phyloP scores from a whole-genome alignment of 1,139 yeast species.

The Cylindricascospora bacillispora region DNA sequence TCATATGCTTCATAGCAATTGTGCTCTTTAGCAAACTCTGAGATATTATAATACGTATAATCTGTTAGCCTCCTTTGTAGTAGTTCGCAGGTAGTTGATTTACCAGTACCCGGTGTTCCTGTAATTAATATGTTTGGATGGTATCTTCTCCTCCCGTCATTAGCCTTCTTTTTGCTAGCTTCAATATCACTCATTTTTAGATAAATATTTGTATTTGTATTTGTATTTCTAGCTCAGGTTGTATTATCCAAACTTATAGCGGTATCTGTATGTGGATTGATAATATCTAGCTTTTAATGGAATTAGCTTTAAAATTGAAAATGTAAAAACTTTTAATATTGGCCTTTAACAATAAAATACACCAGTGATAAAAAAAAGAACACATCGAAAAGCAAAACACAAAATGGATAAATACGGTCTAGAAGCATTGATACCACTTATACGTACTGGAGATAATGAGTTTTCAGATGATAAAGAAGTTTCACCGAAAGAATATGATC shows the following conservation, averaged over 20 bases:
- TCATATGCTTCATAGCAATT: conserved; percentile 77
- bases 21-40: conserved; percentile 70
- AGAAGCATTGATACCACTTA: conserved; percentile 54
- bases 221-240: background rate
- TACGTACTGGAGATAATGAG: too few relatives aligned
- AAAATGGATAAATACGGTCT: conserved; percentile 65
- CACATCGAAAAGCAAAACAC: too few relatives aligned
- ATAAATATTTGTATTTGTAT: background rate
- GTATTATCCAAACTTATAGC: background rate
- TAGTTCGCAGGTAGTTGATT: conserved; percentile 68
- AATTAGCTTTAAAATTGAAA: too few relatives aligned
- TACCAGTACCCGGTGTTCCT: conserved; percentile 98
- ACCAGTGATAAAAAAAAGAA: too few relatives aligned
- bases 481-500: conserved; percentile 15
- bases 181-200: background rate
- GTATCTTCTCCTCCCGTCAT: conserved; percentile 16
- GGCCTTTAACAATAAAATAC: too few relatives aligned
- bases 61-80: conserved; percentile 40
- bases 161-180: too few relatives aligned
- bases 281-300: too few relatives aligned
- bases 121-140: conserved; percentile 77
- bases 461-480: conserved; percentile 20
- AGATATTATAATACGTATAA: conserved; percentile 52
- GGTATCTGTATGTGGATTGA: background rate
- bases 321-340: too few relatives aligned